Evolutionary conservation across 2,329 filamentous ascomycete species (phyloP), one percentile per base, ranked within the genome.

Genomic region (Talaromyces sp.): DNA sequence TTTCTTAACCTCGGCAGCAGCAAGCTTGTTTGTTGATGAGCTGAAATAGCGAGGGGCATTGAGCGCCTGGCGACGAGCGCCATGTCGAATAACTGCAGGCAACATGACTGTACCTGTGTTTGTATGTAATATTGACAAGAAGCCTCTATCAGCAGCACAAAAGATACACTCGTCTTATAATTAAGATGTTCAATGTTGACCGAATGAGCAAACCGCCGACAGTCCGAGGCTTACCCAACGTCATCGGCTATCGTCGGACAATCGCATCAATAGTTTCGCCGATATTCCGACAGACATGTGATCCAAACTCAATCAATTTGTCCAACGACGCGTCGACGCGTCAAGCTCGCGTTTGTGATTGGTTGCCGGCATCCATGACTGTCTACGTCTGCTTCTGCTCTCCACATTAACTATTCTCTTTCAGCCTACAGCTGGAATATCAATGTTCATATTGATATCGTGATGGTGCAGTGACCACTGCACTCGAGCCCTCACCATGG

Each of bases 1-100:
- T 64, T 84, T 88, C 78, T 92, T 95, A 62, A 99, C 87, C 69
- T 92, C 85, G 57, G 86, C 84, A 61, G 79, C 79, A 62, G 84
- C 84, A 66, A 81, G 80, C 46, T 80, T 77, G 45, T 84, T 75
- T 39, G 83, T 85, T 37, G 83, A 85, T 35, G 85, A 86, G 78
- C 88, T 92, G 77, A 95, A 96, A 67, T 74, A 76, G 67, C 88
- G 73, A 56, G 63, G 62, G 56, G 71, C 71, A 60, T 72, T 72
- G 33, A 72, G 70, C 60, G 68, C 66, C 59, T 65, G 68, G 36
- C 65, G 68, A 61, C 65, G 64, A 56, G 71, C 61, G 9, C 64
- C 53, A 33, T 65, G 63, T 57, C 70, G 69, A 58, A 73, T 59
- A 19, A 67, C 69, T 53, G 70, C 69, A 59, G 70, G 71, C 43